Evolutionary conservation across 75 land plant species (phyloP), one percentile per base, ranked within the genome.

Genomic region (Picea glauca): DNA sequence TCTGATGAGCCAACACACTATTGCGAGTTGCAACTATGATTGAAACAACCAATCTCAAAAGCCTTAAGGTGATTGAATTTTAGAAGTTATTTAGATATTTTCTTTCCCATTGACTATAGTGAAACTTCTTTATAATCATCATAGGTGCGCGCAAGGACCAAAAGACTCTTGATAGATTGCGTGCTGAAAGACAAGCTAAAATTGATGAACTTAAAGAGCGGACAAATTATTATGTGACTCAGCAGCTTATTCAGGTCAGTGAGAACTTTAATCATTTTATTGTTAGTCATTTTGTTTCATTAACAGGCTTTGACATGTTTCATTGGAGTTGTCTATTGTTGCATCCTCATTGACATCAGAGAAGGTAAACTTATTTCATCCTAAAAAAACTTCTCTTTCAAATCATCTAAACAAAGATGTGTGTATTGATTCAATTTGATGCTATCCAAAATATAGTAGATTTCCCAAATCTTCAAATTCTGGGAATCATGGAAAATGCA

Each of bases 131-230:
- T 4, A 67, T n/a, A 20, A 30, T 3, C 40, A 11, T 15, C 67
- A 33, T 80, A 98, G 99, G 89, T 76, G 96, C 93, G 58, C 83
- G 83, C 17, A 98, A 88, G 86, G 99, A 98, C 84, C 93, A 98
- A 75, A 88, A 90, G 80, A 90, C 89, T 43, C 87, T 98, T 60
- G 99, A 98, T 68, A 84, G 83, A 77, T 84, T 98, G 62, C 86
- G 92, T 18, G 91, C 88, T 76, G 98, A 98, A 82, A 91, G 96
- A 78, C 88, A 89, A 82, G 92, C 88, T 50, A 95, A 94, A 79
- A 93, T 98, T 60, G 88, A 95, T 84, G 99, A 95, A 64, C 96
- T 98, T 13, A 98, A 98, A 74, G 93, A 95, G 90, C 93, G 83
- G 76, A 94, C 96, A 58, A 94, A 94, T 75, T 97, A 91, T 77